Evolutionary conservation across 768 basidiomycete species (phyloP).

Genomic region (Boletus pseudopeckii): DNA sequence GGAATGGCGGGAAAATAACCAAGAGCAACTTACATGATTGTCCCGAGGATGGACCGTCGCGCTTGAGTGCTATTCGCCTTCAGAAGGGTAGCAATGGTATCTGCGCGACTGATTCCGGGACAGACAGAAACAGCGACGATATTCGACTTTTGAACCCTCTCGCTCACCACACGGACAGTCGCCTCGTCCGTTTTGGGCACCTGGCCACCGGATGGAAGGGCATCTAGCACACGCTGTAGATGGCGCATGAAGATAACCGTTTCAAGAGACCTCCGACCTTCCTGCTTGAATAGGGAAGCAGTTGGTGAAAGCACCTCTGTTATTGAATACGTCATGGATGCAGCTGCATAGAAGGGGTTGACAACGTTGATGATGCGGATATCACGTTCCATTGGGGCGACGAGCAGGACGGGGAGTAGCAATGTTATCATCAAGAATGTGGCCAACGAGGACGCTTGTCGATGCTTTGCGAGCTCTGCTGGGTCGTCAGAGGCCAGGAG

Average conservation of each 20-base stretch:
- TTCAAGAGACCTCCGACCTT: conserved; percentile 65
- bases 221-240: conserved; percentile 81
- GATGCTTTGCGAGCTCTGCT: conserved; percentile 32
- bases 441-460: conserved; percentile 55
- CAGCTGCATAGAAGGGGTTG: conserved; percentile 88
- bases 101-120: conserved; percentile 71
- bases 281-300: conserved; percentile 43
- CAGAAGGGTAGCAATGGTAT: conserved; percentile 54
- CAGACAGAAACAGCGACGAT: conserved; percentile 72
- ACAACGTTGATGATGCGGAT: conserved; percentile 86
- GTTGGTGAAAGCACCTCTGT: conserved; percentile 28
- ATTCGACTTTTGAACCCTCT: conserved; percentile 58
- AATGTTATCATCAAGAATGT: conserved; percentile 79
- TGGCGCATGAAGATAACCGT: conserved; percentile 66
- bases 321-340: conserved; percentile 43
- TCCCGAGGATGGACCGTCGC: conserved; percentile 41
- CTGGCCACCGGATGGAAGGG: conserved; percentile 63
- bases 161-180: conserved; percentile 36
- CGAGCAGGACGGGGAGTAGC: conserved; percentile 74
- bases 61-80: conserved; percentile 26
- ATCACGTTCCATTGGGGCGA: conserved; percentile 83
- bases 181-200: conserved; percentile 39
- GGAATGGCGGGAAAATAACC: neutral
- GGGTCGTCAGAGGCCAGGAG: conserved; percentile 33
- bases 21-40: conserved; percentile 45